Percentiles rank a stretch among this genome's conserved stretches.
Evolutionary conservation across 108 stramenopile species (phyloP).

Genomic region (Pelagomonas calceolata): DNA sequence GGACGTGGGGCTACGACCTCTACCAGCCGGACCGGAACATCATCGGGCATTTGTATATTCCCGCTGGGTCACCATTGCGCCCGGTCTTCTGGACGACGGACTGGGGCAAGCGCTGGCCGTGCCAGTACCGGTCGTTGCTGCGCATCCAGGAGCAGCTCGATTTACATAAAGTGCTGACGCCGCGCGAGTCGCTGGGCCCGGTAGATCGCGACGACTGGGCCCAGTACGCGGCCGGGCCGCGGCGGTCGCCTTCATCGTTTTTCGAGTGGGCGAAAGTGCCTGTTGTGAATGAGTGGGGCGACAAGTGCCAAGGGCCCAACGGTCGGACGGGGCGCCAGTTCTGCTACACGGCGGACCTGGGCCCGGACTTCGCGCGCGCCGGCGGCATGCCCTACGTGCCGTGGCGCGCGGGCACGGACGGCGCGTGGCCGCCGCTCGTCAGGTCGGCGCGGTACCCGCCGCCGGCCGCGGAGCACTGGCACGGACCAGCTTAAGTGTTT

Average conservation of each 20-base stretch:
- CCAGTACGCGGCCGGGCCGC: background rate
- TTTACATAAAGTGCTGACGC: background rate
- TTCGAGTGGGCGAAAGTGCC: background rate
- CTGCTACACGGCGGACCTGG: background rate
- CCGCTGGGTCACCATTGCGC: background rate
- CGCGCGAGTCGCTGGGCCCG: background rate
- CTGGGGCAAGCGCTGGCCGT: background rate
- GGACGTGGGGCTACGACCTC: slow-evolving; percentile 26
- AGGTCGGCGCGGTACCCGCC: background rate
- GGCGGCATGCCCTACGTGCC: background rate
- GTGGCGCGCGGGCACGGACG: background rate
- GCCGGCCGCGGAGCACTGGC: background rate
- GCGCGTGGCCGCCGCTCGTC: background rate
- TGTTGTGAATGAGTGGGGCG: background rate
- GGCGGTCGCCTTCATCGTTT: background rate
- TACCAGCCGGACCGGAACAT: slow-evolving; percentile 9
- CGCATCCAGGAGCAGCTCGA: background rate
- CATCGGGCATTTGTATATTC: background rate
- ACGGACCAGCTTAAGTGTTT: too few relatives aligned
- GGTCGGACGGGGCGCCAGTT: too few relatives aligned
- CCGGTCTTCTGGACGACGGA: background rate
- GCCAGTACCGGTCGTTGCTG: background rate
- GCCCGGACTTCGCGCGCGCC: background rate
- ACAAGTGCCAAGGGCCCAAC: background rate
- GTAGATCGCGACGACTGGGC: background rate